These are phyloP conservation scores for Coemansia sp. DNA, from an alignment of 371 early-diverging fungal genomes.

Conservation along the genomic window DNA sequence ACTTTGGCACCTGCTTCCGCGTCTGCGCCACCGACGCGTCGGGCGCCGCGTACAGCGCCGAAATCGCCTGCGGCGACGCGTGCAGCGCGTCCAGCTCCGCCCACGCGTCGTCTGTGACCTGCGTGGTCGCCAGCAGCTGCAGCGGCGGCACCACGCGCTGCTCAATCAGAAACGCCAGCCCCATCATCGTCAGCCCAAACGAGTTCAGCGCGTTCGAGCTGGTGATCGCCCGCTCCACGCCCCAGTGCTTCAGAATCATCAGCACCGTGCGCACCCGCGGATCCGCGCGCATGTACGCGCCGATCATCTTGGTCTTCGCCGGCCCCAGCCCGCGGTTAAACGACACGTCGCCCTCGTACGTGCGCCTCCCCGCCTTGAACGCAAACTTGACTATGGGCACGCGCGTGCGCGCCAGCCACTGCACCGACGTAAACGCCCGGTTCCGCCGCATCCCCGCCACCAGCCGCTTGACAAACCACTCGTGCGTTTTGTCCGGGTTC, in stretches of 20 bases:
- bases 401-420: conserved; percentile 49
- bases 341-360: conserved; percentile 71
- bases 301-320: conserved; percentile 75
- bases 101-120: conserved; percentile 9
- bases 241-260: conserved; percentile 82
- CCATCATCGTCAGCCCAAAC: conserved; percentile 40
- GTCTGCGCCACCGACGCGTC: background rate
- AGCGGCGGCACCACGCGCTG: conserved; percentile 39
- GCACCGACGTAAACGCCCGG: conserved; percentile 27
- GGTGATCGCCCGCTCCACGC: conserved; percentile 66
- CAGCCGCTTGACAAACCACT: conserved; percentile 1
- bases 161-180: conserved; percentile 26
- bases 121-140: conserved; percentile 22
- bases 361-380: conserved; percentile 24
- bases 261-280: conserved; percentile 74
- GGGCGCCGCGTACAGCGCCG: conserved; percentile 3
- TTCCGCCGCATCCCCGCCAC: background rate
- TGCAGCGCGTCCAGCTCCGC: conserved; percentile 6
- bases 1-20: background rate
- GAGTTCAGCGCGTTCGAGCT: conserved; percentile 51
- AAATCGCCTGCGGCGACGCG: background rate
- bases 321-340: conserved; percentile 78
- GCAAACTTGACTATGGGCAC: conserved; percentile 57
- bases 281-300: conserved; percentile 75
- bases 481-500: background rate